phyloP scores from a whole-genome alignment of 2,329 filamentous ascomycete genomes.

The Cadophora luteo-olivacea region DNA sequence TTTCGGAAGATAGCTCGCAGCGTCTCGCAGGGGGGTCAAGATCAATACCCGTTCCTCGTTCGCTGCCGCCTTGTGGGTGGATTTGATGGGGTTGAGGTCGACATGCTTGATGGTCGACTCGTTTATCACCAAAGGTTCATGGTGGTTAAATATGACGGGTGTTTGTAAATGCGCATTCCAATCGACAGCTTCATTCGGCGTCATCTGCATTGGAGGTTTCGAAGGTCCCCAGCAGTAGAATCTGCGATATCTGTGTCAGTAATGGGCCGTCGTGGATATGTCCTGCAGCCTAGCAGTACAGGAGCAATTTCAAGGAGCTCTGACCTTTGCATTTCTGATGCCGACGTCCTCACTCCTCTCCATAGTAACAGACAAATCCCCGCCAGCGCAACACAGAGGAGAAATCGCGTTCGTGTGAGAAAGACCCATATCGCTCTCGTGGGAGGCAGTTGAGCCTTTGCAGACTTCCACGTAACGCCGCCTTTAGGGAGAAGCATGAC shows the following conservation, averaged over 20 bases:
- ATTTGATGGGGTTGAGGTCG: slow-evolving; percentile 84
- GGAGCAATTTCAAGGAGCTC: slow-evolving; percentile 24
- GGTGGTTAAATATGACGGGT: slow-evolving; percentile 95
- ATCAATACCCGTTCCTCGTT: slow-evolving; percentile 91
- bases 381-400: slow-evolving; percentile 74
- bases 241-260: slow-evolving; percentile 55
- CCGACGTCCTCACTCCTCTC: slow-evolving; percentile 81
- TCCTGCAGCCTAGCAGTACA: not conserved
- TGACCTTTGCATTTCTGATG: slow-evolving; percentile 89
- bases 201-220: slow-evolving; percentile 96
- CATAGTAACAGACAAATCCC: slow-evolving; percentile 83
- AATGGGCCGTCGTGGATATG: slow-evolving; percentile 12
- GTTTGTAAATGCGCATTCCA: slow-evolving; percentile 92
- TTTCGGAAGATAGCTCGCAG: slow-evolving; percentile 79
- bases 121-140: slow-evolving; percentile 86
- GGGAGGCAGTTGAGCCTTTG: slow-evolving; percentile 79
- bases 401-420: slow-evolving; percentile 77
- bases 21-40: slow-evolving; percentile 91
- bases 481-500: slow-evolving; percentile 90
- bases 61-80: slow-evolving; percentile 76
- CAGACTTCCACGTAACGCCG: slow-evolving; percentile 91
- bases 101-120: slow-evolving; percentile 78
- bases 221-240: slow-evolving; percentile 97
- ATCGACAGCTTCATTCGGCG: slow-evolving; percentile 84
- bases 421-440: slow-evolving; percentile 74